Conservation (phyloP, 352 stramenopile genomes). For the Phytophthora litchii region DNA sequence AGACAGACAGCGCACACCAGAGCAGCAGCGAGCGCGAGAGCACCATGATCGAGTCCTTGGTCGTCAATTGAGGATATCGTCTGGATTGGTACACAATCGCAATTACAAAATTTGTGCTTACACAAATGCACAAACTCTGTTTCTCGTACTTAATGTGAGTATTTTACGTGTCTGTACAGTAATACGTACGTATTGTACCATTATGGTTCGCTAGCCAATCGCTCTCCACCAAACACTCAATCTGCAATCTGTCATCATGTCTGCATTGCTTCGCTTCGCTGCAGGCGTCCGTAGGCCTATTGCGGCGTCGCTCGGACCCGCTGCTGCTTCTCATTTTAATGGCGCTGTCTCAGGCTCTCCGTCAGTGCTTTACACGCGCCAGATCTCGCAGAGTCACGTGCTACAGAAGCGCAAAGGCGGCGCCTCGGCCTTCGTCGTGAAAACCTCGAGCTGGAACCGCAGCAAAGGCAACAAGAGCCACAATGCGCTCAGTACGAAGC, state of each 20-base stretch:
- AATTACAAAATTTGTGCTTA: too few relatives aligned
- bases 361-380: not conserved
- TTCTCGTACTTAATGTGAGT: too few relatives aligned
- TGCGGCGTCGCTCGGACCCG: slow-evolving; percentile 3
- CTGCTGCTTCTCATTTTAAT: slow-evolving; percentile 9
- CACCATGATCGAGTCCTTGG: slow-evolving; percentile 9
- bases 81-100: too few relatives aligned
- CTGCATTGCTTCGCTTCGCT: slow-evolving; percentile 38
- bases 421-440: slow-evolving; percentile 67
- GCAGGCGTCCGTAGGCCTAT: slow-evolving; percentile 17
- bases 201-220: slow-evolving; percentile 7
- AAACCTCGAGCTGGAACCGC: slow-evolving; percentile 58
- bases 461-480: slow-evolving; percentile 49
- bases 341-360: slow-evolving; percentile 4
- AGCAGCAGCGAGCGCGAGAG: slow-evolving; percentile 24
- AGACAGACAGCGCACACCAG: slow-evolving; percentile 18
- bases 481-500: slow-evolving; percentile 48
- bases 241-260: slow-evolving; percentile 29
- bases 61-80: too few relatives aligned
- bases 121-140: too few relatives aligned
- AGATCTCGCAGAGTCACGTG: slow-evolving; percentile 47
- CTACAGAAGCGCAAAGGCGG: slow-evolving; percentile 73
- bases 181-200: not conserved
- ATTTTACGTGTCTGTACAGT: too few relatives aligned
- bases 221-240: slow-evolving; percentile 29